Conservation (phyloP, 192 early-diverging fungal genomes). For the Kappamyces sp. region DNA sequence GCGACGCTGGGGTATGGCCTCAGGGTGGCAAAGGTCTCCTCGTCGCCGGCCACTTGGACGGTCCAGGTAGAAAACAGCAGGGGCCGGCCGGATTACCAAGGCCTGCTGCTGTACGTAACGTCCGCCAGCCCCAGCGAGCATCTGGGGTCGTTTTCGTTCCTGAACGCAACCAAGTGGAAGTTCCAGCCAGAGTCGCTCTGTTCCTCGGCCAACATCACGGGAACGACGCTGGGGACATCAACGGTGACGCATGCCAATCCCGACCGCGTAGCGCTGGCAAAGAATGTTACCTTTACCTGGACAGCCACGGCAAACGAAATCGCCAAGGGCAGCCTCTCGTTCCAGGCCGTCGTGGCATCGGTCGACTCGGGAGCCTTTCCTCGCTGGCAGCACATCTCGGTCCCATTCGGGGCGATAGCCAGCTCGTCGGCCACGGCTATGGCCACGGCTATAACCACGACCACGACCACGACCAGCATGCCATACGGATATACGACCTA, state of each 20-base stretch:
- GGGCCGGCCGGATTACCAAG: constrained; percentile 3
- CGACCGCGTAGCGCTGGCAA: neutral
- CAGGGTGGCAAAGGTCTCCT: neutral
- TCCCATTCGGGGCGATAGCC: too few relatives aligned
- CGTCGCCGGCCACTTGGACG: neutral
- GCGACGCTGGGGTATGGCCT: constrained; percentile 14
- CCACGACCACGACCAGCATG: too few relatives aligned
- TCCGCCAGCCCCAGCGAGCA: constrained; percentile 1
- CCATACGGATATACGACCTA: too few relatives aligned
- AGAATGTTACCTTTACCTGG: constrained; percentile 5
- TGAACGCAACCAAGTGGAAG: constrained; percentile 11
- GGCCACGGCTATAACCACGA: too few relatives aligned
- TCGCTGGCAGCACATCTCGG: too few relatives aligned
- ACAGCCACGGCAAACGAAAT: constrained; percentile 10
- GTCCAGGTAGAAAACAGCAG: constrained; percentile 7
- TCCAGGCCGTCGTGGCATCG: constrained; percentile 8
- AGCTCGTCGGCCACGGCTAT: too few relatives aligned
- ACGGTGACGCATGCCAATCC: constrained; percentile 11
- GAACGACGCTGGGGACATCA: neutral
- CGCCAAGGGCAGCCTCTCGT: neutral
- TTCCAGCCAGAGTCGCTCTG: constrained; percentile 6
- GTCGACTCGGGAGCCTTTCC: neutral
- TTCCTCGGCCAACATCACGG: neutral
- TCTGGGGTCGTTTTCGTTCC: constrained; percentile 1
- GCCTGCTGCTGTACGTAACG: neutral